Base-by-base conservation (phyloP, 257 asterid genomes). In the Solanum phureja region DNA sequence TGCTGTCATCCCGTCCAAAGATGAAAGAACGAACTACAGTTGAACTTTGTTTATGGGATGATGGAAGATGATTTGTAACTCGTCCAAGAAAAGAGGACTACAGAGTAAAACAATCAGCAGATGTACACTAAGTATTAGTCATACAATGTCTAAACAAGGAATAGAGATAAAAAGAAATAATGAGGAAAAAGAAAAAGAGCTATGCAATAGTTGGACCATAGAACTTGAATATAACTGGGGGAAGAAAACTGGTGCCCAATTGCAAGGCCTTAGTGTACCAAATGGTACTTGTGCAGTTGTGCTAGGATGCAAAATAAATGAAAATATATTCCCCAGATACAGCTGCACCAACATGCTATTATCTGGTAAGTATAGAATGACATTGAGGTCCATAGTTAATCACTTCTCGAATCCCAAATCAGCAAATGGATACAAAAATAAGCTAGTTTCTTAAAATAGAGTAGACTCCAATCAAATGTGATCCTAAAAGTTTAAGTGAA, bases 31-130 rank as follows among this genome's bases (percentile, higher is more conserved):
- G 95, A 90, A 88, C 91, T 34, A 92, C 58, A 85, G 94, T 93
- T 35, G 94, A 90, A 64, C 96, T 92, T 92, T 94, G 95, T 94
- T 91, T 95, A 34, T 87, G 91, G 90, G 97, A 93, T 79, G 94
- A 92, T 88, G 95, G 90, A 84, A 92, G 86, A 4, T 91, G 86
- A 91, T 90, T 93, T 87, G 98, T 92, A 35, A 40, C 89, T 83
- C 98, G 97, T 23, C 98, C 97, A 69, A 93, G 92, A 91, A 97
- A 97, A 86, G 99, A 95, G 89, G 99, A 92, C 99, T 95, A 94
- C 92, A 92, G 29, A 56, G 84, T 71, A 82, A 46, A 44, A 71
- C n/a, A 4, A 42, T 77, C 62, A 77, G 62, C 37, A 42, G 84
- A 77, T 77, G 31, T 77, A 6, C 46, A 13, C 84, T 7, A 4